Conservation (phyloP, 2,329 filamentous ascomycete species). For the Botrytis paeoniae region DNA sequence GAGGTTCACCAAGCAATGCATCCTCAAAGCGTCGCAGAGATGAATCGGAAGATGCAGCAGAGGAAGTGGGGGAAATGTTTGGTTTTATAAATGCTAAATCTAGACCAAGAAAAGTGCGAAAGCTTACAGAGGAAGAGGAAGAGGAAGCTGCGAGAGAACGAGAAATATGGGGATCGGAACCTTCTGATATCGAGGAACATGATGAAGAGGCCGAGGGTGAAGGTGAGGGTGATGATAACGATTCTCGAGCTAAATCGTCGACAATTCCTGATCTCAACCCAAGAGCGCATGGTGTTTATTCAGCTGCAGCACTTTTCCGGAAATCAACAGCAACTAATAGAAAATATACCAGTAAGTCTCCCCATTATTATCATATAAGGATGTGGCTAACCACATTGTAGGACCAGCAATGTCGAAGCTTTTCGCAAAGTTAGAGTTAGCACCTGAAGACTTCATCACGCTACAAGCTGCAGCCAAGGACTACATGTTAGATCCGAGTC, state of each 20-base stretch:
- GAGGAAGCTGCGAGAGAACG: conserved; percentile 29
- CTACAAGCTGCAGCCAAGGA: conserved; percentile 37
- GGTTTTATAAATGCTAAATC: conserved; percentile 17
- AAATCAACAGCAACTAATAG: conserved; percentile 32
- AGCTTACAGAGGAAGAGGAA: conserved; percentile 21
- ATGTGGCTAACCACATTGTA: conserved; percentile 19
- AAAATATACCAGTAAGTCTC: conserved; percentile 35
- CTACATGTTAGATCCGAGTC: conserved; percentile 36
- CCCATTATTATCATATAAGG: neutral
- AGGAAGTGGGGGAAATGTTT: conserved; percentile 14
- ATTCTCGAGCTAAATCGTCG: conserved; percentile 14
- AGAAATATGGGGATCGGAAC: conserved; percentile 35
- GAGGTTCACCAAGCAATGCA: neutral
- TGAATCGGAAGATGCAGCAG: conserved; percentile 13
- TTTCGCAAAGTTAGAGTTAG: conserved; percentile 33
- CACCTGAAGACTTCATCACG: conserved; percentile 33
- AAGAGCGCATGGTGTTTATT: conserved; percentile 33
- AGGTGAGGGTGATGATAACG: neutral
- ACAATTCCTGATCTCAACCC: conserved; percentile 27
- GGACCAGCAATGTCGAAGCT: conserved; percentile 36
- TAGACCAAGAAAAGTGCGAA: conserved; percentile 21
- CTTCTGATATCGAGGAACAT: conserved; percentile 25
- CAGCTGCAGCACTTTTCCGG: conserved; percentile 35
- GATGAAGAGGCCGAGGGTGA: neutral
- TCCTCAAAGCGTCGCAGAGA: conserved; percentile 12